Evolutionary conservation across 257 asterid species (phyloP), one percentile per base, ranked within the genome.

Genomic region (Anisodus tanguticus): DNA sequence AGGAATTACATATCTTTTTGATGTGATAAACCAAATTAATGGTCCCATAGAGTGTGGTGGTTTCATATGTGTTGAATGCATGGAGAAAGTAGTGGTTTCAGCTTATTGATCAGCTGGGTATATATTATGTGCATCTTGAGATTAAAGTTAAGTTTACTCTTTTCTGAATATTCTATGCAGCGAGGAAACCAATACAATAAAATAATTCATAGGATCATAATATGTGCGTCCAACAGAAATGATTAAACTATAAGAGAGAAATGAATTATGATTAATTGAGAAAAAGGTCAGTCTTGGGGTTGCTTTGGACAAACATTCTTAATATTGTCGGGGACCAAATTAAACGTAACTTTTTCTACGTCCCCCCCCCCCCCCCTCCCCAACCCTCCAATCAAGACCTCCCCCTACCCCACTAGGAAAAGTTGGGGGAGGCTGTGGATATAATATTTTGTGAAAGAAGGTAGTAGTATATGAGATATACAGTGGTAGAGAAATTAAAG

Each of bases 71-170:
- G 45, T 41, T 83, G 84, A 90, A 88, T 90, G 93, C 97, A 88
- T 90, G 92, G 83, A 9, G 86, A 90, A 91, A 81, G 85, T 85
- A 63, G 83, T 71, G 86, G 78, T 83, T 78, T 62, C 45, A 41
- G 45, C 45, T 41, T 41, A 41, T 41, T 41, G 45, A 41, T 6
- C 43, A 66, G 51, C 55, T 51, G 41, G 51, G 35, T 31, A 31
- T 31, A 31, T 68, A 80, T 86, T 41, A 70, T 37, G 12, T 71
- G 37, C 37, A 4, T 41, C 79, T 43, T 71, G 16, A 43, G 37
- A 43, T 9, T 9, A n/a, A 71, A 43, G 35, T 43, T n/a, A 70
- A 43, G 55, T n/a, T 8, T 43, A 43, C 35, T 43, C 17, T 9
- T 71, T 43, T 71, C 57, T 17, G 37, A 69, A 39, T 49, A 76